Evolutionary conservation across 169 alveolate species (phyloP).

Genomic region (Cryptosporidium meleagridis): DNA sequence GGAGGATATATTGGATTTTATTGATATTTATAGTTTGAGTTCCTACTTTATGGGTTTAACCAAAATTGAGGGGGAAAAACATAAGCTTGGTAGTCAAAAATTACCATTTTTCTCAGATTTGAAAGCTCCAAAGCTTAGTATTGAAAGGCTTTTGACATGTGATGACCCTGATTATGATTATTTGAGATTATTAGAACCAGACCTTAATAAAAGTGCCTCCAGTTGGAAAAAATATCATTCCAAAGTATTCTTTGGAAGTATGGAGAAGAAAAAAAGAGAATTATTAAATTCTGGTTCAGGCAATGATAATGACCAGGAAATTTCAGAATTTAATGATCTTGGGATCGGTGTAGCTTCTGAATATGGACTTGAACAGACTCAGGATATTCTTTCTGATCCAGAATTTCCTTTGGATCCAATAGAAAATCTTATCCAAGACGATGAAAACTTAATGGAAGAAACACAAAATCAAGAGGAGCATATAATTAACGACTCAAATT

Average conservation of each 20-base stretch:
- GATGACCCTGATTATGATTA: not conserved
- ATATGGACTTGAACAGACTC: not conserved
- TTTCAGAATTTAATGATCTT: not conserved
- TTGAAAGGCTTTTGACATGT: not conserved
- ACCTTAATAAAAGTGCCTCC: not conserved
- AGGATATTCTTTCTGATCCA: slow-evolving; percentile 2
- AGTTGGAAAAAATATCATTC: slow-evolving; percentile 62
- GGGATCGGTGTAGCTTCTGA: not conserved
- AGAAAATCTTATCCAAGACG: not conserved
- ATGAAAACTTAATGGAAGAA: not conserved
- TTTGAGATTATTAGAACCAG: slow-evolving; percentile 37
- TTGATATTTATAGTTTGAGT: slow-evolving; percentile 7
- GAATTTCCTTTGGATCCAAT: not conserved
- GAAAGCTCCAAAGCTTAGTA: slow-evolving; percentile 36
- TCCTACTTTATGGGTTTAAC: slow-evolving; percentile 48
- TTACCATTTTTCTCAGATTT: slow-evolving; percentile 48
- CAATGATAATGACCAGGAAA: not conserved
- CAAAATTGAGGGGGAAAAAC: slow-evolving; percentile 12
- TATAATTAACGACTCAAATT: not conserved
- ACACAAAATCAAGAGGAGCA: not conserved
- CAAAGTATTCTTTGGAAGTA: not conserved
- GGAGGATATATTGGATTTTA: slow-evolving; percentile 21
- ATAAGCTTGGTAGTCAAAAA: not conserved
- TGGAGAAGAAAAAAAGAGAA: not conserved
- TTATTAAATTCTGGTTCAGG: not conserved